phyloP scores from a whole-genome alignment of 2,329 filamentous ascomycete genomes.

The Alternaria sp. region DNA sequence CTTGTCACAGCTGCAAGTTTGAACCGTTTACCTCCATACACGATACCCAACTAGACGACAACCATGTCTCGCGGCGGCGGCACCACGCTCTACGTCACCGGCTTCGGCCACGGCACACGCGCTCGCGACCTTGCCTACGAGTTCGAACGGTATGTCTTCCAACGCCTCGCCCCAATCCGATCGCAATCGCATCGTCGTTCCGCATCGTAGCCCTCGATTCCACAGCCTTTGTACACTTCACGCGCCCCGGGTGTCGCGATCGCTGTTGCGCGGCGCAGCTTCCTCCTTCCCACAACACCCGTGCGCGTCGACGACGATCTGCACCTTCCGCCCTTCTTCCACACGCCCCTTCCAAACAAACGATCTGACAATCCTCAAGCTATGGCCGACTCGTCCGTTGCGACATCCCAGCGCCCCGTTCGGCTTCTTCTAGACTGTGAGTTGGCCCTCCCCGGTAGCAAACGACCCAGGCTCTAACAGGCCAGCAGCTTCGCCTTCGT shows the following conservation, averaged over 20 bases:
- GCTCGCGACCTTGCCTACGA: constrained; percentile 99
- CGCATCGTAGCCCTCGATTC: constrained; percentile 22
- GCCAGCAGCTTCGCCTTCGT: constrained; percentile 91
- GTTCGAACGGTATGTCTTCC: constrained; percentile 97
- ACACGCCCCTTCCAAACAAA: constrained; percentile 15
- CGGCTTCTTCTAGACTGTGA: constrained; percentile 93
- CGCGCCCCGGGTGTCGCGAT: neutral
- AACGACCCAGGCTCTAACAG: constrained; percentile 23
- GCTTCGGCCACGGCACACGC: constrained; percentile 98
- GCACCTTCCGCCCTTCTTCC: constrained; percentile 20
- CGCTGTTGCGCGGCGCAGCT: constrained; percentile 6
- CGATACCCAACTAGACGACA: constrained; percentile 20
- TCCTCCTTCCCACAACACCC: constrained; percentile 29
- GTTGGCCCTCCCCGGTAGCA: constrained; percentile 51
- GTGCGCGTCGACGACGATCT: constrained; percentile 1
- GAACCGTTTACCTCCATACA: constrained; percentile 7
- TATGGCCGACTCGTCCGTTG: constrained; percentile 98
- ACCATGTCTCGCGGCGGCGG: constrained; percentile 88
- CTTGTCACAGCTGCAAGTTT: constrained; percentile 19
- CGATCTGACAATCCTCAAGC: constrained; percentile 65
- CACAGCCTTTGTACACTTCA: constrained; percentile 10
- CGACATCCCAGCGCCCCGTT: constrained; percentile 95
- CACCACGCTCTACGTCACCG: constrained; percentile 96
- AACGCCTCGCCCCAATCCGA: constrained; percentile 47
- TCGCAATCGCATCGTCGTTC: constrained; percentile 40